Evolutionary conservation across 352 stramenopile genomes (phyloP).

Genomic region (Globisporangium polare): DNA sequence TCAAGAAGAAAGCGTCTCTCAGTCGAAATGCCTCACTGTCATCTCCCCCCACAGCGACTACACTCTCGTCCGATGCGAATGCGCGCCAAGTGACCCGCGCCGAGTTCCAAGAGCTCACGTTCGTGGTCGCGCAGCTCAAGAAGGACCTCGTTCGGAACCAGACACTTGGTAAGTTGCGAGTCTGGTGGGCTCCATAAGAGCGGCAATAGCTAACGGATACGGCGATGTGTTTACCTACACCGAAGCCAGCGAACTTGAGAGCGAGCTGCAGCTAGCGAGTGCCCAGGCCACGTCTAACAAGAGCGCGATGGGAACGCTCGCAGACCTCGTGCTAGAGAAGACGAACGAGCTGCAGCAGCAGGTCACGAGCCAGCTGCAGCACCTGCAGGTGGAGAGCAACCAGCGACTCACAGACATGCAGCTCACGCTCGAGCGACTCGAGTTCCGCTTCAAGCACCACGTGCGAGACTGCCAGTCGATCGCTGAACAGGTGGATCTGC

Average conservation of each 20-base stretch:
- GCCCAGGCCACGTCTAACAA: constrained; percentile 48
- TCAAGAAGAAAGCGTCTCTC: background rate
- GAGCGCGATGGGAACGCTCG: constrained; percentile 33
- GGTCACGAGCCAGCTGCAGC: constrained; percentile 34
- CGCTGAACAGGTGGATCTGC: constrained; percentile 37
- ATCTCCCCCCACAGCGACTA: constrained; percentile 9
- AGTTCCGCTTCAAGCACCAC: constrained; percentile 71
- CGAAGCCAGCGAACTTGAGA: constrained; percentile 43
- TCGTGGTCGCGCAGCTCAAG: constrained; percentile 35
- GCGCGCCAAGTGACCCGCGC: constrained; percentile 45
- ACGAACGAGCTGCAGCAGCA: constrained; percentile 37
- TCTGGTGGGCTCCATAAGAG: background rate
- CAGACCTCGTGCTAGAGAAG: constrained; percentile 46
- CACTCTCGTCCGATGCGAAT: constrained; percentile 27
- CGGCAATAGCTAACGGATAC: background rate
- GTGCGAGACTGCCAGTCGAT: constrained; percentile 44
- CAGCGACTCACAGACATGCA: constrained; percentile 44
- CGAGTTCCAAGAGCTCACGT: constrained; percentile 60
- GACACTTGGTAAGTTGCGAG: constrained; percentile 22
- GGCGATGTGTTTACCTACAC: background rate
- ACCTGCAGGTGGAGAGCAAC: constrained; percentile 40
- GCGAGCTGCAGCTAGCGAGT: constrained; percentile 39
- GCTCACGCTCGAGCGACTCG: constrained; percentile 46
- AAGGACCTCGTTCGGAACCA: constrained; percentile 44
- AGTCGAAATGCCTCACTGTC: background rate